Evolutionary conservation across 2,329 filamentous ascomycete genomes (phyloP).

Genomic region (Daldinia eschscholtzii): DNA sequence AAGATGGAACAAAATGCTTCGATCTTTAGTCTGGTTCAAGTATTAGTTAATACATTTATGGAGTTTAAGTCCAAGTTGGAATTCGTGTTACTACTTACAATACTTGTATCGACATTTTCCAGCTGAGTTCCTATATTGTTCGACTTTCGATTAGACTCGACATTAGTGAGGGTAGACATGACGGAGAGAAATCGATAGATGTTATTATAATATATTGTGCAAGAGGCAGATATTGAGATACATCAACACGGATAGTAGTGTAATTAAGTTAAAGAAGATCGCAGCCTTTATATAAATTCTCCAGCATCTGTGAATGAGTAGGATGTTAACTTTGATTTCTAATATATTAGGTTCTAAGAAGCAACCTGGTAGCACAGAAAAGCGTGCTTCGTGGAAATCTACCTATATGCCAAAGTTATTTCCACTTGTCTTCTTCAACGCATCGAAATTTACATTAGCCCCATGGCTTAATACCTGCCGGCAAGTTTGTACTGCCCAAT

Average conservation of each 20-base stretch:
- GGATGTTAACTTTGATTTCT: too few species aligned
- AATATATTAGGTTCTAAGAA: too few species aligned
- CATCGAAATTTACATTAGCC: too few species aligned
- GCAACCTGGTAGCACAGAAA: too few species aligned
- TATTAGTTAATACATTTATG: not conserved
- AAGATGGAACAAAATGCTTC: conserved; percentile 26
- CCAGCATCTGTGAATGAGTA: too few species aligned
- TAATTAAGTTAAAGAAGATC: not conserved
- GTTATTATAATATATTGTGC: not conserved
- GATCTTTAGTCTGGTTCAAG: not conserved
- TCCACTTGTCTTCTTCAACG: too few species aligned
- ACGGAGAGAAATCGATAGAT: not conserved
- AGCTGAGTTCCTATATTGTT: not conserved
- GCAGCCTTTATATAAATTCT: not conserved
- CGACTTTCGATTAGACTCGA: not conserved
- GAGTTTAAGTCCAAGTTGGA: not conserved
- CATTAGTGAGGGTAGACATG: not conserved
- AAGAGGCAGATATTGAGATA: not conserved
- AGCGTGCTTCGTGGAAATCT: too few species aligned
- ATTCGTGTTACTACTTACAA: not conserved
- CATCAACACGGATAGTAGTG: not conserved
- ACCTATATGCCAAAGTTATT: too few species aligned
- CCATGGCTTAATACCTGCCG: too few species aligned
- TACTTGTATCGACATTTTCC: not conserved
- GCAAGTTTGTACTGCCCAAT: too few species aligned